phyloP scores from a whole-genome alignment of 2,329 filamentous ascomycete species.

The Teratosphaeria destructans region DNA sequence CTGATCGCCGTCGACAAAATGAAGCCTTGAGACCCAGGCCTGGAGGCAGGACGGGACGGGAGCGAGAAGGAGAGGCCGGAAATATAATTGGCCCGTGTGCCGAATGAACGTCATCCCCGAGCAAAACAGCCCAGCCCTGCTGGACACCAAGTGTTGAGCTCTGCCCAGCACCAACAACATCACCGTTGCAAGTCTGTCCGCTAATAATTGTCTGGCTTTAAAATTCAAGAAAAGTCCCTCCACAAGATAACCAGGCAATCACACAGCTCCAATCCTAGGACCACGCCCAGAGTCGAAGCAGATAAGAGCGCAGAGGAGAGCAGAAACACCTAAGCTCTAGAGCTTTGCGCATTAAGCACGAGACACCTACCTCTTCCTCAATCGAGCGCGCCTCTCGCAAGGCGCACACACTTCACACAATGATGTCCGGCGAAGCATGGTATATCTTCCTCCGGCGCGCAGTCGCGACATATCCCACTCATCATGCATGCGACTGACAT shows the following conservation, averaged over 20 bases:
- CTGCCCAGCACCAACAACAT: background rate
- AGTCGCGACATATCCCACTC: constrained; percentile 1
- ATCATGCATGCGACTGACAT: background rate
- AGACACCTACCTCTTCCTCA: background rate
- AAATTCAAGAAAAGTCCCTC: background rate
- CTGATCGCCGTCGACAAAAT: too few species aligned
- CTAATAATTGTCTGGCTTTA: background rate
- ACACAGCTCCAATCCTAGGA: background rate
- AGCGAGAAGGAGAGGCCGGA: background rate
- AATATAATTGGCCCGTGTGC: background rate
- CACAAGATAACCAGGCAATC: background rate
- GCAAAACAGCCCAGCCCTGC: background rate
- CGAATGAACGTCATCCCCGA: background rate
- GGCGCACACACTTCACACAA: constrained; percentile 4
- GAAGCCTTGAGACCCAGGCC: too few species aligned
- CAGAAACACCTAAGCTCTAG: background rate
- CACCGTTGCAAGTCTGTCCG: background rate
- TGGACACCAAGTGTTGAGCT: background rate
- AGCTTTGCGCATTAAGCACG: background rate
- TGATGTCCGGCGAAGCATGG: constrained; percentile 31
- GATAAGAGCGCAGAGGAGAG: background rate
- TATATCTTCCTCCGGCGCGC: constrained; percentile 9
- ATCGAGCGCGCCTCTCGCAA: background rate
- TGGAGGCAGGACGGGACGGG: too few species aligned
- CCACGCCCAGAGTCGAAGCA: background rate